Evolutionary conservation across 768 basidiomycete species (phyloP).

Genomic region (Leucosporidium yakuticum): DNA sequence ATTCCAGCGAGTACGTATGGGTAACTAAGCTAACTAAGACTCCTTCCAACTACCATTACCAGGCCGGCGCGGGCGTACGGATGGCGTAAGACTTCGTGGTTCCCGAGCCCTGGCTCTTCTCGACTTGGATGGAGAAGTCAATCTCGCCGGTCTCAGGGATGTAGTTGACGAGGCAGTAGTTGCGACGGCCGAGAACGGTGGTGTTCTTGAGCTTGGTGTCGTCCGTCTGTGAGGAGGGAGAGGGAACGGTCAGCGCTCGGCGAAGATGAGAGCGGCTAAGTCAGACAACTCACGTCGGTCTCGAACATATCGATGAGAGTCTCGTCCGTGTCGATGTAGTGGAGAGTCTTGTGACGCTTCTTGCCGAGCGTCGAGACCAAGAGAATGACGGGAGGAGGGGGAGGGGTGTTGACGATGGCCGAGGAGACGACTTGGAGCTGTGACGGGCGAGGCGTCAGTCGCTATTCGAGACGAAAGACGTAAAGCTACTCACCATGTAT

Average conservation of each 20-base stretch:
- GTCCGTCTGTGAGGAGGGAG: conserved; percentile 66
- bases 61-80: conserved; percentile 48
- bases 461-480: neutral
- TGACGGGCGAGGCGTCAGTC: neutral
- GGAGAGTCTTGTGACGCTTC: conserved; percentile 76
- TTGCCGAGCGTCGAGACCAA: conserved; percentile 68
- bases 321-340: conserved; percentile 76
- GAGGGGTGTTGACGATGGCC: conserved; percentile 95
- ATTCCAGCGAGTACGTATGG: no score
- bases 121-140: conserved; percentile 76
- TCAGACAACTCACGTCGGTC: conserved; percentile 12
- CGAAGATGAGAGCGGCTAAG: neutral
- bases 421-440: conserved; percentile 57
- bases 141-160: conserved; percentile 58
- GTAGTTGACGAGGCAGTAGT: conserved; percentile 63
- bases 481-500: conserved; percentile 62
- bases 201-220: conserved; percentile 69
- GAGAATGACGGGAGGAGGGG: conserved; percentile 60
- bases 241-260: neutral
- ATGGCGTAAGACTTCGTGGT: conserved; percentile 66
- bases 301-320: conserved; percentile 56
- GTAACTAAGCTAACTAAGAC: no score
- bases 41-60: neutral
- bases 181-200: conserved; percentile 78
- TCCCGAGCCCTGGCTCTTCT: conserved; percentile 74